Conservation (phyloP, 352 stramenopile species). For the Pythium angustatum region DNA sequence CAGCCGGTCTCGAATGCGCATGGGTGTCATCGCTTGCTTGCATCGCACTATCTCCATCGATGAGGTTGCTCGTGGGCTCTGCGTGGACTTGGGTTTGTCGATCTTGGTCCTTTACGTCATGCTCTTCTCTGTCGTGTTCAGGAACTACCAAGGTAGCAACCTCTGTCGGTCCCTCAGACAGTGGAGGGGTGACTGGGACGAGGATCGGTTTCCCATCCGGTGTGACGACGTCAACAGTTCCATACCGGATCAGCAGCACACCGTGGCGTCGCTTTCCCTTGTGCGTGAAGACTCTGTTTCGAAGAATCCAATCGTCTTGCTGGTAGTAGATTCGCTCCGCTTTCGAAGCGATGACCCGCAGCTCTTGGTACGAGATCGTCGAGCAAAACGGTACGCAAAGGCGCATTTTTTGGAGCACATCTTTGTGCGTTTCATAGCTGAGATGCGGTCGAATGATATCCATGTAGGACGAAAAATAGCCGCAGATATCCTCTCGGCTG, state of each 20-base stretch:
- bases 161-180: neutral
- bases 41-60: neutral
- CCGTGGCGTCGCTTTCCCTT: slow-evolving; percentile 18
- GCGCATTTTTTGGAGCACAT: slow-evolving; percentile 49
- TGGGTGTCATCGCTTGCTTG: neutral
- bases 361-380: slow-evolving; percentile 50
- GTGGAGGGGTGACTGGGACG: neutral
- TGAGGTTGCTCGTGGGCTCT: no score
- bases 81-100: no score
- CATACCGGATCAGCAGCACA: slow-evolving; percentile 23
- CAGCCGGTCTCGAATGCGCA: neutral
- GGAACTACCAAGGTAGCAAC: neutral
- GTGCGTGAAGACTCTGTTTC: slow-evolving; percentile 34
- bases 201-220: slow-evolving; percentile 16
- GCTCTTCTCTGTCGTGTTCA: slow-evolving; percentile 4
- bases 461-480: slow-evolving; percentile 68
- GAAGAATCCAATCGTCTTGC: slow-evolving; percentile 43
- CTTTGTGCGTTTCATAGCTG: slow-evolving; percentile 49
- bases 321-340: slow-evolving; percentile 47
- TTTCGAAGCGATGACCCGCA: slow-evolving; percentile 47
- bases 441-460: slow-evolving; percentile 64
- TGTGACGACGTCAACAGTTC: slow-evolving; percentile 23
- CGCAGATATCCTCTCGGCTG: slow-evolving; percentile 50
- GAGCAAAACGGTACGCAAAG: slow-evolving; percentile 44
- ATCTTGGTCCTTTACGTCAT: neutral